These are phyloP conservation scores for Xylaria longipes DNA, from an alignment of 495 filamentous ascomycete genomes.

Conservation along the genomic window DNA sequence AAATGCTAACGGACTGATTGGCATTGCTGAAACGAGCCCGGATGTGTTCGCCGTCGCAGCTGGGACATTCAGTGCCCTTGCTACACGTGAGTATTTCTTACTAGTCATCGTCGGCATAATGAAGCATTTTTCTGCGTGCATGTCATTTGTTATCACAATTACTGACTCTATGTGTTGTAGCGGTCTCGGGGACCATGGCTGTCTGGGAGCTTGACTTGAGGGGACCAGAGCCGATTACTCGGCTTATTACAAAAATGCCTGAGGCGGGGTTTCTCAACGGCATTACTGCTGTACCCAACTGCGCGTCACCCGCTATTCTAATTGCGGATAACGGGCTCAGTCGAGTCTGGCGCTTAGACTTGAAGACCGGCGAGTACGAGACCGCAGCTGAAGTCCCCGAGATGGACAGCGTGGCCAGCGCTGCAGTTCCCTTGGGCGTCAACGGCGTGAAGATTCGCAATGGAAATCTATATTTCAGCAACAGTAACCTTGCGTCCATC, in stretches of 20 bases:
- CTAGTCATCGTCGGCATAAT: background rate
- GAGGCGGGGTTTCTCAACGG: constrained; percentile 43
- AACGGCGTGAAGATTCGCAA: constrained; percentile 42
- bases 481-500: constrained; percentile 36
- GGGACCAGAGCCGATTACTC: background rate
- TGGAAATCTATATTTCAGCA: constrained; percentile 48
- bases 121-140: background rate
- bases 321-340: constrained; percentile 44
- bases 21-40: constrained; percentile 40
- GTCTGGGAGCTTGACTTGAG: constrained; percentile 27
- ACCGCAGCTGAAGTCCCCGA: constrained; percentile 38
- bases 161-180: constrained; percentile 1
- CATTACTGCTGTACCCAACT: constrained; percentile 37
- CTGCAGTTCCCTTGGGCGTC: constrained; percentile 35
- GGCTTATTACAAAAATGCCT: constrained; percentile 24
- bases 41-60: constrained; percentile 40
- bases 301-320: constrained; percentile 34
- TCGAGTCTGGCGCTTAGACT: constrained; percentile 44
- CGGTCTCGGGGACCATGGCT: constrained; percentile 1
- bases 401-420: constrained; percentile 16
- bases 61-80: constrained; percentile 26
- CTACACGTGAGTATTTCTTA: constrained; percentile 10
- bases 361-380: constrained; percentile 36
- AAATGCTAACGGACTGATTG: constrained; percentile 33
- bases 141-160: constrained; percentile 3